Evolutionary conservation across 306 rosid species (phyloP), one percentile per base, ranked within the genome.

Genomic region (Lotus japonicus): DNA sequence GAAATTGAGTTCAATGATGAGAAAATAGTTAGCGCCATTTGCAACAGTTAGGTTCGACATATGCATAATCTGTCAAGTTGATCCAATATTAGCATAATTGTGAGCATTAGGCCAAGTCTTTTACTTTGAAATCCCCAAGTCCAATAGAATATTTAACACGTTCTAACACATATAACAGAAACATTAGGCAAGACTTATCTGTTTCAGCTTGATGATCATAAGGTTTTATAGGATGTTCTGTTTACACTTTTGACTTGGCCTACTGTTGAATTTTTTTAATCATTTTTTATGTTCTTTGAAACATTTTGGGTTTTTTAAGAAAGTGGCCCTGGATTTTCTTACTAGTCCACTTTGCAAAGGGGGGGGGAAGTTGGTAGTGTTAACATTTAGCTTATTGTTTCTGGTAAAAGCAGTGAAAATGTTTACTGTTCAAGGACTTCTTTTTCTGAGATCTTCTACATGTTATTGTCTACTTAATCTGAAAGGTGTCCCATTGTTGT

Each of bases 381-480:
- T 8, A n/a, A 15, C 48, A 49, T 54, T 0, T 15, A 35, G 58
- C 77, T 78, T 55, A 54, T 73, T 46, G 7, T 41, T 44, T 66
- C 65, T 77, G 44, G 75, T 17, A 28, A 71, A 79, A 80, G 60
- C 78, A 79, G 87, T 31, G 69, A 57, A 74, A 63, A 67, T 2
- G 64, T 70, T 63, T 26, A 66, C 53, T 31, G 55, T 59, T 70
- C 86, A 55, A 72, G 81, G 79, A 71, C 61, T 80, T 58, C 67
- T 66, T 44, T 80, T 68, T 56, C 78, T 44, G 84, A 55, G 48
- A 81, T 75, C 66, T 86, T 84, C 84, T 57, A 51, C 70, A 81
- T 86, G 71, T 68, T 70, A 11, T 76, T 72, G 59, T 84, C 87
- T 36, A 72, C 81, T 36, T 84, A 75, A 74, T n/a, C 79, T 10